Evolutionary conservation across 2,329 filamentous ascomycete genomes (phyloP).

Genomic region (Colletotrichum noveboracense): DNA sequence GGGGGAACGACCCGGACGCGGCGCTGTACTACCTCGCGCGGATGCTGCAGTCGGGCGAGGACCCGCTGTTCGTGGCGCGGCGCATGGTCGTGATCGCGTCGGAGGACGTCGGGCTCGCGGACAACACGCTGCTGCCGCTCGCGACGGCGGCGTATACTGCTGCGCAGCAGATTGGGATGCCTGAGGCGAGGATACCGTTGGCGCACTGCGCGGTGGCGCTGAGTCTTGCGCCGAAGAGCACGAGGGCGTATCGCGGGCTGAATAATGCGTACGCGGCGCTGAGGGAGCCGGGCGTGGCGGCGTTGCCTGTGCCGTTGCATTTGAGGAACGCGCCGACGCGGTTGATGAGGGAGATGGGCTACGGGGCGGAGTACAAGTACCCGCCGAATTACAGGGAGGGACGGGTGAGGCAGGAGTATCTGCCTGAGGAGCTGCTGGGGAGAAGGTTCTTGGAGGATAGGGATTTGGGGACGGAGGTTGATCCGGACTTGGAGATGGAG

Average conservation of each 20-base stretch:
- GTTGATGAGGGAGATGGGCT: slow-evolving; percentile 91
- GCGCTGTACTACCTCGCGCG: slow-evolving; percentile 92
- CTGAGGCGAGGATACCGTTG: slow-evolving; percentile 90
- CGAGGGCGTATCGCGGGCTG: slow-evolving; percentile 79
- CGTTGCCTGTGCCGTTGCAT: slow-evolving; percentile 83
- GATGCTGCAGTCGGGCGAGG: slow-evolving; percentile 95
- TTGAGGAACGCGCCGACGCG: slow-evolving; percentile 90
- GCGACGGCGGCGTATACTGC: slow-evolving; percentile 88
- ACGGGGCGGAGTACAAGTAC: slow-evolving; percentile 93
- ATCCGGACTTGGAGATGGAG: slow-evolving; percentile 66
- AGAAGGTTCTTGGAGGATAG: slow-evolving; percentile 78
- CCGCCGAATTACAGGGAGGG: slow-evolving; percentile 90
- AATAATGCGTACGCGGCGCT: slow-evolving; percentile 82
- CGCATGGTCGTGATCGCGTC: slow-evolving; percentile 94
- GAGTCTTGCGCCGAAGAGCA: slow-evolving; percentile 83
- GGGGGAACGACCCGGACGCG: slow-evolving; percentile 85
- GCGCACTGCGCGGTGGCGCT: slow-evolving; percentile 87
- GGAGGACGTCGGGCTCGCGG: slow-evolving; percentile 91
- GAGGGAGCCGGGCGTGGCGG: slow-evolving; percentile 81
- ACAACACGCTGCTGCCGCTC: slow-evolving; percentile 81
- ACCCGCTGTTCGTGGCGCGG: slow-evolving; percentile 89
- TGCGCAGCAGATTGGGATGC: slow-evolving; percentile 92
- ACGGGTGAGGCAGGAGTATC: slow-evolving; percentile 83
- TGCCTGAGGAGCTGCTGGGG: slow-evolving; percentile 78
- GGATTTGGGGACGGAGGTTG: slow-evolving; percentile 80